A percentile compares a stretch with the other conserved stretches of the same genome.
Evolutionary conservation across 2,329 filamentous ascomycete species (phyloP).

Genomic region (Colletotrichum aenigma): DNA sequence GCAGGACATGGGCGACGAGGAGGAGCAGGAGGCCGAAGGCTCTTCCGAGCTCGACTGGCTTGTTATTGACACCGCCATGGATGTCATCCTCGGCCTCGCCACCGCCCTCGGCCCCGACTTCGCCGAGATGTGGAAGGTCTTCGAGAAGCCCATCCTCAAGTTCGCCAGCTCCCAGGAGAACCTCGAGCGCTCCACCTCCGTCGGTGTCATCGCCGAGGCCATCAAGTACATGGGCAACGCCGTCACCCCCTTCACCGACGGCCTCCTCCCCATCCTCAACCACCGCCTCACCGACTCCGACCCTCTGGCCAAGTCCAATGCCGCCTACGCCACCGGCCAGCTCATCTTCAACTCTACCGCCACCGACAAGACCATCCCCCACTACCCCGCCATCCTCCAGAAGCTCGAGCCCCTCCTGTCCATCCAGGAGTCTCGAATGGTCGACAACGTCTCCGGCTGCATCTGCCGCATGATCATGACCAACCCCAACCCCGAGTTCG

Average conservation of each 20-base stretch:
- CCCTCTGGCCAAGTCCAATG: constrained; percentile 90
- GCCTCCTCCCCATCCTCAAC: constrained; percentile 78
- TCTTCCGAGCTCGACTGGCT: constrained; percentile 98
- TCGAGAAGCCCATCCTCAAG: constrained; percentile 89
- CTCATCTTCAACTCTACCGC: constrained; percentile 83
- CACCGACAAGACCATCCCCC: constrained; percentile 69
- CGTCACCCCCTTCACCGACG: constrained; percentile 81
- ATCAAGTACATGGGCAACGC: constrained; percentile 81
- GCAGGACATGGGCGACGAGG: constrained; percentile 82
- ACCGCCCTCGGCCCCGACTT: constrained; percentile 83
- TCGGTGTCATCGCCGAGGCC: constrained; percentile 91
- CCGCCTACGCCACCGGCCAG: constrained; percentile 88
- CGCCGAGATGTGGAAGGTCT: constrained; percentile 90
- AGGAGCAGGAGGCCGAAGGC: constrained; percentile 75
- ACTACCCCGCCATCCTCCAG: constrained; percentile 78
- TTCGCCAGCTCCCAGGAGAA: constrained; percentile 86
- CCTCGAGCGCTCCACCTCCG: constrained; percentile 86
- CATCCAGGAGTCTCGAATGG: constrained; percentile 77
- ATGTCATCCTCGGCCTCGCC: constrained; percentile 85
- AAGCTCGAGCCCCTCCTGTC: constrained; percentile 88
- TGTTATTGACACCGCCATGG: constrained; percentile 90
- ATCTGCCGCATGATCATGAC: constrained; percentile 90
- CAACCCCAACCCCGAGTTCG: constrained; percentile 81
- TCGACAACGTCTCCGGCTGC: constrained; percentile 93
- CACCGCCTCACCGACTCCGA: constrained; percentile 91